Percentiles rank a stretch among this genome's conserved stretches.
Conservation (phyloP, 1,139 yeast species). For the Yamadazyma jaroonii region DNA sequence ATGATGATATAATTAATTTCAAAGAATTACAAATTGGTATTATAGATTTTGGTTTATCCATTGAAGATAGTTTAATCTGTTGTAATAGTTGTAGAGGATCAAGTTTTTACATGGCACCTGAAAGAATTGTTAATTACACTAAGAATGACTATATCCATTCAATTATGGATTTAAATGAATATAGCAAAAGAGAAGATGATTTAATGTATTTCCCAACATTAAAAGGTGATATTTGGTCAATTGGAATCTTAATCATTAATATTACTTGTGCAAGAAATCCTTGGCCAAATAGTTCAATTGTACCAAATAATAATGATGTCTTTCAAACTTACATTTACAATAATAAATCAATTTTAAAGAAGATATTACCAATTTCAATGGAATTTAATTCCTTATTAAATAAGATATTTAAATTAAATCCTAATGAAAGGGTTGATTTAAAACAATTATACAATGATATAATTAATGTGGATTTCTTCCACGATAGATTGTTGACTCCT, state of each 20-base stretch:
- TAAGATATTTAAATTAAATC: conserved; percentile 58
- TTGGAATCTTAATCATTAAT: conserved; percentile 78
- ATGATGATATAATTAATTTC: conserved; percentile 35
- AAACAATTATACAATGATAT: conserved; percentile 43
- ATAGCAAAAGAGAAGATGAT: conserved; percentile 14
- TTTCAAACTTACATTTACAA: conserved; percentile 44
- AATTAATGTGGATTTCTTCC: conserved; percentile 38
- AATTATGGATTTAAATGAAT: conserved; percentile 29
- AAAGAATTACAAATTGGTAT: conserved; percentile 58
- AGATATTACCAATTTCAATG: conserved; percentile 63
- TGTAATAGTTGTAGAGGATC: conserved; percentile 84
- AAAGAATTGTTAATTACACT: conserved; percentile 56
- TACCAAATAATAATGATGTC: conserved; percentile 55
- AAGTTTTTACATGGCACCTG: conserved; percentile 92
- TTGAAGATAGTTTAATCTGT: conserved; percentile 54
- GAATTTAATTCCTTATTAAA: conserved; percentile 58
- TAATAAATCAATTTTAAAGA: conserved; percentile 25
- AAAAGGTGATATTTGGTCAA: conserved; percentile 86
- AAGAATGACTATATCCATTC: conserved; percentile 28
- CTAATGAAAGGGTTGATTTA: conserved; percentile 59
- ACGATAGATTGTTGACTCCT: conserved; percentile 20
- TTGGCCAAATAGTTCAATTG: conserved; percentile 77
- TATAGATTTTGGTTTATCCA: conserved; percentile 87
- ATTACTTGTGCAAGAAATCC: conserved; percentile 85
- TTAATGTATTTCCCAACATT: conserved; percentile 56